Base-by-base conservation (phyloP, 1,139 yeast genomes). In the Hyphopichia fennica region DNA sequence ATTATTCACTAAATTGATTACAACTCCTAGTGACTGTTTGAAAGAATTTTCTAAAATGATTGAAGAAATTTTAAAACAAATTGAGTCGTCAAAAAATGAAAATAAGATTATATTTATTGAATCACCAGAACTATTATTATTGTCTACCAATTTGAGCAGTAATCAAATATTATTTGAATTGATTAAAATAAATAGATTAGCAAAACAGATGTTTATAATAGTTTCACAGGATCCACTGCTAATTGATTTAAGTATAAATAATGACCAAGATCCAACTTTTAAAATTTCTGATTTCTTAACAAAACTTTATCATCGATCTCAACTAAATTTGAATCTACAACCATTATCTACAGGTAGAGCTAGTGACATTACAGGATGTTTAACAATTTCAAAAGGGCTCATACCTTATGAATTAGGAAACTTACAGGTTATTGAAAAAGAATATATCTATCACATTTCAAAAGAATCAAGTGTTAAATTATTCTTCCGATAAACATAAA, bases 311-410 rank as follows among this genome's bases (percentile, higher is more conserved):
- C 80, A 81, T 51, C 69, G 76, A 45, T 66, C 87, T 0, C 67
- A 72, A 11, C 42, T 82, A 32, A 71, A 79, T 35, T 53, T 87
- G 11, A 69, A 76, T 23, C 58, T 87, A 35, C 76, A 78, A 48
- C 90, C 95, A 1, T 64, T 88, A 46, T 72, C 78, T 4, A 88
- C 96, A 0, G 96, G 96, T 0, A 72, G 90, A 53, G 96, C 96
- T 0, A 79, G 77, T 39, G 96, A 88, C 58, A 79, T 88, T 2
- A 84, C 96, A 0, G 96, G 96, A 1, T 75, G 82, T 4, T 53
- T 88, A 39, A 69, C 78, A 0, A 70, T 88, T 0, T 63, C 81
- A 0, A 68, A 65, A 41, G 96, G 96, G 1, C 47, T 74, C 39
- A 17, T 66, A 43, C 64, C 75, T 34, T 47, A 57, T 33, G 47